Evolutionary conservation across 805 yeast species (phyloP), one percentile per base, ranked within the genome.

Genomic region (Priceomyces melissophilus): DNA sequence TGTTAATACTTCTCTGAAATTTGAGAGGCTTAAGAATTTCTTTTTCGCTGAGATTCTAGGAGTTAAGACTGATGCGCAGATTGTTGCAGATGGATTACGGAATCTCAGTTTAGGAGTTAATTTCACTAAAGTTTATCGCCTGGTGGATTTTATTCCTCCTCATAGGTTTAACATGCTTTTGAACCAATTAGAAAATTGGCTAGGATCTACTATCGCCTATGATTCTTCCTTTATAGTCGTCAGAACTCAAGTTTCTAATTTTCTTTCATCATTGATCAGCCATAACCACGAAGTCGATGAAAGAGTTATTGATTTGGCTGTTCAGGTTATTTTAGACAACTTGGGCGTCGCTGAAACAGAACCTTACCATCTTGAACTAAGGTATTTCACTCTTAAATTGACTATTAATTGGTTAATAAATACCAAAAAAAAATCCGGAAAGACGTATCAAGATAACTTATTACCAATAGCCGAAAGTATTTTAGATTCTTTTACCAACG

Each of bases 41-140:
- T 63, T 77, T n/a, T 80, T 81, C 10, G 78, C 90, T 1, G 88
- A 82, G 49, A 55, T 84, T 14, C 63, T 84, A 35, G 87, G 88
- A 1, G 61, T 75, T 2, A 69, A 67, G 38, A 50, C 71, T 2
- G 48, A 54, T 5, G 38, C 58, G 0, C 74, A 74, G 26, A 67
- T 81, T 10, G 38, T 70, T 6, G 35, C 52, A 2, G 55, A 55
- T 2, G 84, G 84, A 0, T 55, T 78, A 28, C 59, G 57, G 11
- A 71, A 73, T 57, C 43, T 84, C 3, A 62, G 79, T 1, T 48
- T 81, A 3, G 60, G 83, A 30, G 70, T 67, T 35, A 65, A 70
- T 42, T 65, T 79, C 43, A 52, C 62, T 13, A 53, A 59, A 38
- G 43, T 60, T 2, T 47, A 48, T 6, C 68, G 60, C 12, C 46